Percentiles rank a stretch among this genome's conserved stretches.
These are phyloP conservation scores for Mortierella sp. DNA, from an alignment of 371 early-diverging fungal genomes.

Conservation along the genomic window DNA sequence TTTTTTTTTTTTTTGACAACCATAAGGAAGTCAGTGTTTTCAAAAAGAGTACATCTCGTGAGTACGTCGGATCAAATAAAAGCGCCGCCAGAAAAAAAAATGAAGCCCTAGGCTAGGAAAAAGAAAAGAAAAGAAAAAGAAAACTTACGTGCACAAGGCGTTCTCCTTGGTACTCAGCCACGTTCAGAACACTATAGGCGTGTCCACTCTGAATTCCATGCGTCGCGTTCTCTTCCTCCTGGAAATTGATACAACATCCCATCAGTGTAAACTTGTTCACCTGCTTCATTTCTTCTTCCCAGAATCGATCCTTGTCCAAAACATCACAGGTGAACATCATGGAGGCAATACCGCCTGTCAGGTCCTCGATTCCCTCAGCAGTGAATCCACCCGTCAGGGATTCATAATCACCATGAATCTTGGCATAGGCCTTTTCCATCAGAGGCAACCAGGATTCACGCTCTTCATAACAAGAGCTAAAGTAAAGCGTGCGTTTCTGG, in stretches of 20 bases:
- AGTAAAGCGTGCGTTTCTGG: slow-evolving; percentile 52
- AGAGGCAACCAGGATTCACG: slow-evolving; percentile 67
- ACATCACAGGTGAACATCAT: slow-evolving; percentile 54
- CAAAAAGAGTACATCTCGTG: too few species aligned
- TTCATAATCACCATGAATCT: slow-evolving; percentile 63
- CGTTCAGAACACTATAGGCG: slow-evolving; percentile 54
- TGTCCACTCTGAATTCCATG: slow-evolving; percentile 51
- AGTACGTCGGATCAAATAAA: too few species aligned
- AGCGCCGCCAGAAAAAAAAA: background rate
- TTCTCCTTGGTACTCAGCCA: slow-evolving; percentile 49
- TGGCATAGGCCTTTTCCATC: slow-evolving; percentile 72
- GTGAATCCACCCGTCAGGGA: slow-evolving; percentile 52
- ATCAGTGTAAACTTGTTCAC: slow-evolving; percentile 53
- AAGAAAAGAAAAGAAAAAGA: background rate
- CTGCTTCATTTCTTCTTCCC: slow-evolving; percentile 57
- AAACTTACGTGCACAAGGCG: slow-evolving; percentile 50
- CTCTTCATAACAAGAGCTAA: slow-evolving; percentile 57
- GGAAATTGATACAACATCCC: slow-evolving; percentile 52
- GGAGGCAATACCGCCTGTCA: slow-evolving; percentile 59
- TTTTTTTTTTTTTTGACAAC: too few species aligned
- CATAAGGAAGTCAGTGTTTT: too few species aligned
- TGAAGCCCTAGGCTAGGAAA: background rate
- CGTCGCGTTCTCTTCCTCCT: slow-evolving; percentile 31
- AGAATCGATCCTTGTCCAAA: slow-evolving; percentile 54
- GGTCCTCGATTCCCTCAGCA: slow-evolving; percentile 60